Evolutionary conservation across 1,284 basidiomycete genomes (phyloP).

Genomic region (Malassezia sp.): DNA sequence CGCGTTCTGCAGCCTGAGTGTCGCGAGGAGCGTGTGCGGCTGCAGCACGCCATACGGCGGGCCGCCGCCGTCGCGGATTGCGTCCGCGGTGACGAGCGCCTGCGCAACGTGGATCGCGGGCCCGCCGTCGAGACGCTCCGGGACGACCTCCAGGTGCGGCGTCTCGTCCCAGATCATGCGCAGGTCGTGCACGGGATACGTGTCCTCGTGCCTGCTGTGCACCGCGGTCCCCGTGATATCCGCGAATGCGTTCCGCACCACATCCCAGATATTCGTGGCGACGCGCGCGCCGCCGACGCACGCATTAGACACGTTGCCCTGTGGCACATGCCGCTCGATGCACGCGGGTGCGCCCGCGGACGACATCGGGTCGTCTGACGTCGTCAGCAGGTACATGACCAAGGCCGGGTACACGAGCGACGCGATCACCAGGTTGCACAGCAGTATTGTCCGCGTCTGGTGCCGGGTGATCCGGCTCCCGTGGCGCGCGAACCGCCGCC

Average conservation of each 20-base stretch:
- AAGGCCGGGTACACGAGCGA: constrained; percentile 62
- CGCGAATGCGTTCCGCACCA: constrained; percentile 2
- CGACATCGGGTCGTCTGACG: constrained; percentile 12
- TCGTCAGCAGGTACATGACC: constrained; percentile 36
- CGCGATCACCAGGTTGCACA: constrained; percentile 87
- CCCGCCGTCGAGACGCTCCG: not conserved
- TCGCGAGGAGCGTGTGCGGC: constrained; percentile 29
- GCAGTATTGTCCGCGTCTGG: constrained; percentile 83
- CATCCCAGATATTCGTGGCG: constrained; percentile 15
- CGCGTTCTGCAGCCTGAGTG: constrained; percentile 27
- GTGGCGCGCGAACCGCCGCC: constrained; percentile 17
- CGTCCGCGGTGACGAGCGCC: constrained; percentile 40
- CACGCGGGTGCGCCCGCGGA: not conserved
- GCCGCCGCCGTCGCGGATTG: constrained; percentile 31
- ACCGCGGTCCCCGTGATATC: constrained; percentile 6
- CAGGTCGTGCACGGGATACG: constrained; percentile 28
- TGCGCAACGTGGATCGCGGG: constrained; percentile 30
- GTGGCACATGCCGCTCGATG: constrained; percentile 5
- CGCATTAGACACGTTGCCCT: not conserved
- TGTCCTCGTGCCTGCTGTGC: constrained; percentile 1
- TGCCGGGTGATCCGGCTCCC: constrained; percentile 49
- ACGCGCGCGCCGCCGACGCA: constrained; percentile 9
- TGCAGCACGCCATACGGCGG: constrained; percentile 33
- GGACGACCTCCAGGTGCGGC: constrained; percentile 6
- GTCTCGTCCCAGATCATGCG: constrained; percentile 44